Base-by-base conservation (phyloP, 2,329 filamentous ascomycete genomes). In the Pezizomycotina sp. region DNA sequence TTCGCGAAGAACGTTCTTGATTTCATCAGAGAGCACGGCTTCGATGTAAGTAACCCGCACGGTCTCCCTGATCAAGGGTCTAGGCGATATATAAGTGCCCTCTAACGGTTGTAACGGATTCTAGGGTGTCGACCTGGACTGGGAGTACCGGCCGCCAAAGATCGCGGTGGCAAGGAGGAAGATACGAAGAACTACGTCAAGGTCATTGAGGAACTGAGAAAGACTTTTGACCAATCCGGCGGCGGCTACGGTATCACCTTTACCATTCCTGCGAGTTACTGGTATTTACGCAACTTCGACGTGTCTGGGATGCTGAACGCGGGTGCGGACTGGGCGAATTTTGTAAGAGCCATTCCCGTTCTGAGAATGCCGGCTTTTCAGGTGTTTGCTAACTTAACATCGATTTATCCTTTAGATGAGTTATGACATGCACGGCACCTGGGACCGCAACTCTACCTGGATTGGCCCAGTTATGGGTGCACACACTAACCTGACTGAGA, bases 401-500 rank as follows among this genome's bases (percentile, higher is more conserved):
- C 23, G 23, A 27, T 6, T 14, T 21, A 28, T 35, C 10, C 5
- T 16, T 9, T 15, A 23, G 23, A 45, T 45, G 42, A 31, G 22
- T 31, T 45, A 45, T 14, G 42, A 45, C 34, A 7, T 45, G 12
- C 42, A 45, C n/a, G 42, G 42, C 19, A 38, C 34, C 2, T 45
- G 42, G 42, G 42, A 45, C 33, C 25, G 22, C 3, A n/a, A 36
- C 4, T n/a, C 19, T 31, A 24, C 20, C 5, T 44, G 37, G 37
- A 31, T 13, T 8, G 43, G 43, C 4, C 35, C 32, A 9, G 29
- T 30, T 18, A 28, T 46, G 21, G 13, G 36, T n/a, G 37, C 34
- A 6, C 42, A 46, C 34, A 46, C 45, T 13, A 47, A 46, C 36
- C 31, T 47, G 35, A 47, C 42, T n/a, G 42, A 47, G 39, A 47